Evolutionary conservation across 1,284 basidiomycete species (phyloP), one percentile per base, ranked within the genome.

Genomic region (Cryptococcus jaspeensis): DNA sequence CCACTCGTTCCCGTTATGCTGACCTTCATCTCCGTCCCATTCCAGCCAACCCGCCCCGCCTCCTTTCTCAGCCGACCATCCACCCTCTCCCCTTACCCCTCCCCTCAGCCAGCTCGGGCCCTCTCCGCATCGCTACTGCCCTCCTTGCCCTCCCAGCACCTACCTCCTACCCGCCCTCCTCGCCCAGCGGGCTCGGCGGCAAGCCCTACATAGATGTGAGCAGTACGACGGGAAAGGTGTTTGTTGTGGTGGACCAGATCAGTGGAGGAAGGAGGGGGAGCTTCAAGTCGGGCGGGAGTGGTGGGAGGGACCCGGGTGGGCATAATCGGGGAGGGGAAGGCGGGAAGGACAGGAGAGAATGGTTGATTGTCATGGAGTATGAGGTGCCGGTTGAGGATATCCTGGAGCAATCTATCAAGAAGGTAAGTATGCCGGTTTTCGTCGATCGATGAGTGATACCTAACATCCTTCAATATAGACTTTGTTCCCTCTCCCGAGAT

Each of bases 311-410:
- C 41, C 48, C 36, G 50, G 60, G 11, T 36, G 49, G 37, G 5
- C 49, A 37, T 16, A 37, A 22, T 15, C 35, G 15, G 13, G 9
- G 5, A 5, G 42, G 36, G 38, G 20, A 35, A 36, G 20, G 16
- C 18, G 42, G 32, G 16, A 53, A 46, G 20, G 67, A 50, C 4
- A 66, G 71, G 42, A 65, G 56, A 38, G 72, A 76, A 36, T 76
- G 69, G 62, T 52, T 76, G 39, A 55, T 72, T 15, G 51, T 70
- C 16, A 53, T 75, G 48, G 68, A 71, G 47, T 64, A 71, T 25
- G 60, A 69, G 42, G 49, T 56, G 23, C 18, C 18, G 1, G 32
- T 67, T 0, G 55, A 56, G 13, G 36, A 50, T n/a, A 54, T 54
- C 1, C 35, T 44, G 5, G 62, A 66, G 25, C 53, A 61, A 44